These are phyloP conservation scores for Piper betle DNA, from an alignment of 164 flowering plant genomes.

Conservation along the genomic window DNA sequence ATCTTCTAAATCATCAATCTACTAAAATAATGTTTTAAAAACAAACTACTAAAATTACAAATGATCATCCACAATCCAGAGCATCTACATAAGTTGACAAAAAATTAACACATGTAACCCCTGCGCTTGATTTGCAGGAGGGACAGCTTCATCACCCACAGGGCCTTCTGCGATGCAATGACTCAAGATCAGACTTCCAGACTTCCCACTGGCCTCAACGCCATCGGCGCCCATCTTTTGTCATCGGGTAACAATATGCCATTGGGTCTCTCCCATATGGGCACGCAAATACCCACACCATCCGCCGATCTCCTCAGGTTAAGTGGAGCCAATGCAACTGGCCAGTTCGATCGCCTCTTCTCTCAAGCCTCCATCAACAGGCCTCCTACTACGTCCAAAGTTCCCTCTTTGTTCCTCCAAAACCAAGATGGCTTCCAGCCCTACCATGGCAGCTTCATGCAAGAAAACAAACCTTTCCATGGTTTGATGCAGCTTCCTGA, in stretches of 20 bases:
- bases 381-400: slow-evolving; percentile 17
- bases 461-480: slow-evolving; percentile 29
- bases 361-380: slow-evolving; percentile 15
- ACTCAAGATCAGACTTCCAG: too few species aligned
- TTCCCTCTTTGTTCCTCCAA: slow-evolving; percentile 23
- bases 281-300: slow-evolving; percentile 27
- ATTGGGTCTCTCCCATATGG: slow-evolving; percentile 39
- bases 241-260: slow-evolving; percentile 36
- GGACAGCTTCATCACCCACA: too few species aligned
- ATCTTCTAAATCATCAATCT: too few species aligned
- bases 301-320: slow-evolving; percentile 32
- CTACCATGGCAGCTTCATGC: slow-evolving; percentile 17
- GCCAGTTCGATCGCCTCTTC: slow-evolving; percentile 33
- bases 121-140: too few species aligned
- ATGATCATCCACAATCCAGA: too few species aligned
- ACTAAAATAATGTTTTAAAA: too few species aligned
- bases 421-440: slow-evolving; percentile 23
- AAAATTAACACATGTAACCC: too few species aligned
- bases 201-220: slow-evolving; percentile 21
- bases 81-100: too few species aligned
- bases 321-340: slow-evolving; percentile 19
- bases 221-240: slow-evolving; percentile 39
- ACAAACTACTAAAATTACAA: too few species aligned
- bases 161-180: too few species aligned
- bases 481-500: slow-evolving; percentile 59